These are phyloP conservation scores for Cryphonectria parasitica DNA, from an alignment of 2,329 filamentous ascomycete species.

Conservation along the genomic window DNA sequence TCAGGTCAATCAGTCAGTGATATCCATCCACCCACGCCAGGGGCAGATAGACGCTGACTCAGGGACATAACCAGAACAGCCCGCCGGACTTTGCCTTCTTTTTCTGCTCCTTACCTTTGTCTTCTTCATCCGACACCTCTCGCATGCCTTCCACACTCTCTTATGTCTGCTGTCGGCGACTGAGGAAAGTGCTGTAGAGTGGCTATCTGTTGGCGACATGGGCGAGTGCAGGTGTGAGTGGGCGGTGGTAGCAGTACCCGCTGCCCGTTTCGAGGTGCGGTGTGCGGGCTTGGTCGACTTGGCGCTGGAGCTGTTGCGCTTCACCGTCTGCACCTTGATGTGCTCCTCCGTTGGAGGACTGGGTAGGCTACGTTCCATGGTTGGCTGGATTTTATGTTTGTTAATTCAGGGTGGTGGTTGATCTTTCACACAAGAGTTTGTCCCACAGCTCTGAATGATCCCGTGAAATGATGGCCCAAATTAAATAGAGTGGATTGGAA, in stretches of 20 bases:
- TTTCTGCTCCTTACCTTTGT: constrained; percentile 59
- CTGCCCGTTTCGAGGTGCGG: constrained; percentile 56
- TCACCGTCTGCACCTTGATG: constrained; percentile 40
- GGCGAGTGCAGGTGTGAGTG: constrained; percentile 43
- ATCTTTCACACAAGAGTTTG: not conserved
- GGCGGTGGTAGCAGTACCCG: constrained; percentile 47
- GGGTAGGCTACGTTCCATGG: constrained; percentile 56
- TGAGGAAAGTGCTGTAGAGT: constrained; percentile 41
- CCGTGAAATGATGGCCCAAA: not conserved
- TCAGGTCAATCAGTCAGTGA: not conserved
- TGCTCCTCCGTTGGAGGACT: constrained; percentile 57
- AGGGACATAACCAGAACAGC: not conserved
- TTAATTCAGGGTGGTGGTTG: not conserved
- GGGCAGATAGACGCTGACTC: not conserved
- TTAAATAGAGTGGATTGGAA: not conserved
- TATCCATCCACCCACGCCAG: not conserved
- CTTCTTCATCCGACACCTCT: constrained; percentile 71
- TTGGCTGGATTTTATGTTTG: constrained; percentile 30
- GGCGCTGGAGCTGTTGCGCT: constrained; percentile 46
- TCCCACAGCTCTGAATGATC: not conserved
- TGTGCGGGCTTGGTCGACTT: constrained; percentile 56
- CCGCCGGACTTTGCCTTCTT: not conserved
- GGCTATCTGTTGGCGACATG: constrained; percentile 40
- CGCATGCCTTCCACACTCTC: constrained; percentile 69
- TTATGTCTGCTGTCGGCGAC: constrained; percentile 62